Percentiles rank a stretch among this genome's conserved stretches.
Conservation (phyloP, 768 basidiomycete genomes). For the Podaxis carcinomalis region DNA sequence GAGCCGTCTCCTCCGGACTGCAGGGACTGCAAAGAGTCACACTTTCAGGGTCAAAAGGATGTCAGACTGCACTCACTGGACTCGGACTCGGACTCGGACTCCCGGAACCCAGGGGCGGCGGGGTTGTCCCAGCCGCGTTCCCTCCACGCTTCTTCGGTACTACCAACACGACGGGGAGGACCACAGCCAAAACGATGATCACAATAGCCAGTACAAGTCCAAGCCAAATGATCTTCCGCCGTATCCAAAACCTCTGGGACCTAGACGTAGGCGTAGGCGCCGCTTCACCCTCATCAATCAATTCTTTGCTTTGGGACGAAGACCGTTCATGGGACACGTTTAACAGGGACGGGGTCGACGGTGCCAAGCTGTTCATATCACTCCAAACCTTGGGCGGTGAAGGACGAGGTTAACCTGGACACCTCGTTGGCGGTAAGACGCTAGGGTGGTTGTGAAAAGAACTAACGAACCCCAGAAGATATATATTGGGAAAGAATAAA, state of each 20-base stretch:
- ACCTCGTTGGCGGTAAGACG: background rate
- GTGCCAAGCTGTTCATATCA: background rate
- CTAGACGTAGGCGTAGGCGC: slow-evolving; percentile 1
- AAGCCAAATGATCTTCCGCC: slow-evolving; percentile 15
- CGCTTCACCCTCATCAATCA: slow-evolving; percentile 8
- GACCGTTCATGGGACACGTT: background rate
- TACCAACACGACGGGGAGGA: slow-evolving; percentile 30
- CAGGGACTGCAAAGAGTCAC: background rate
- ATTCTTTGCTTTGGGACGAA: background rate
- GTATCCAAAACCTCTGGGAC: slow-evolving; percentile 3
- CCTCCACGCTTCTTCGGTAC: slow-evolving; percentile 22
- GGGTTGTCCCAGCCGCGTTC: slow-evolving; percentile 1
- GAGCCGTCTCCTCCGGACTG: slow-evolving; percentile 61
- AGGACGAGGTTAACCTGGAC: background rate
- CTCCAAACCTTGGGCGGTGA: background rate
- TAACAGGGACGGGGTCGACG: background rate
- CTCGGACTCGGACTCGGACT: slow-evolving; percentile 3
- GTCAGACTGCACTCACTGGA: slow-evolving; percentile 15
- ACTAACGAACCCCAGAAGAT: background rate
- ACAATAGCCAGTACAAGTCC: slow-evolving; percentile 16
- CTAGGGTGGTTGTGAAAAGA: background rate
- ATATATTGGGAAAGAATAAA: background rate
- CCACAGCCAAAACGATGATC: slow-evolving; percentile 24
- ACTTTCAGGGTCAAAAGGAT: background rate
- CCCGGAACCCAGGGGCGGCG: background rate